Percentiles rank a stretch among this genome's conserved stretches.
These are phyloP conservation scores for Dioscorea cayenensis DNA, from an alignment of 116 monocot genomes.

Conservation along the genomic window DNA sequence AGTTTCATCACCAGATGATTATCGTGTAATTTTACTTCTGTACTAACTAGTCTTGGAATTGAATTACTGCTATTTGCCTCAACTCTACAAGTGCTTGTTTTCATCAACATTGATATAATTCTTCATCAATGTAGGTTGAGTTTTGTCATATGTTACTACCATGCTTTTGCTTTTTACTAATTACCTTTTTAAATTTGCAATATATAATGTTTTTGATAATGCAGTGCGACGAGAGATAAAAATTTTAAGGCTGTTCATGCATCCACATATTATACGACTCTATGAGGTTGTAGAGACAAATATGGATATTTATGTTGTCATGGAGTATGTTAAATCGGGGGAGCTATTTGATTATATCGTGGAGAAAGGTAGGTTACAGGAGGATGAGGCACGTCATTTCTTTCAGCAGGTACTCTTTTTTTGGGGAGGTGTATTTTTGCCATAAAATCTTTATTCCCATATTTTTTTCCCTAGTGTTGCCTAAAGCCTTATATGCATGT, in stretches of 20 bases:
- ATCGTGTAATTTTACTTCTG: background rate
- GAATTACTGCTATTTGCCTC: background rate
- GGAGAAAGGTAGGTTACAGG: constrained; percentile 39
- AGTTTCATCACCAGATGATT: background rate
- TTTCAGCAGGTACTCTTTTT: constrained; percentile 35
- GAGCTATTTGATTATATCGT: constrained; percentile 53
- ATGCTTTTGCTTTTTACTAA: background rate
- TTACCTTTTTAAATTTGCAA: background rate
- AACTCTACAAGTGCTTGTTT: background rate
- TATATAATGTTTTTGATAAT: background rate
- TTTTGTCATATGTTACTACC: no score
- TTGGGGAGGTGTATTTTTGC: background rate
- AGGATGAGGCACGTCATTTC: constrained; percentile 40
- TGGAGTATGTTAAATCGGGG: constrained; percentile 46
- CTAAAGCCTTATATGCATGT: no score
- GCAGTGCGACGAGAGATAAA: constrained; percentile 51
- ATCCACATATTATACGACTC: constrained; percentile 47
- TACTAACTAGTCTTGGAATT: background rate
- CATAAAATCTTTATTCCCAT: background rate
- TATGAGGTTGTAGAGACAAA: constrained; percentile 47
- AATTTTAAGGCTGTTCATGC: constrained; percentile 43
- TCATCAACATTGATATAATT: background rate
- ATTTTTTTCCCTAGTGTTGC: no score
- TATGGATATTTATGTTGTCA: constrained; percentile 43
- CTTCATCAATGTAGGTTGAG: no score